These are phyloP conservation scores for Mycena rebaudengoi DNA, from an alignment of 768 basidiomycete species.

Conservation along the genomic window DNA sequence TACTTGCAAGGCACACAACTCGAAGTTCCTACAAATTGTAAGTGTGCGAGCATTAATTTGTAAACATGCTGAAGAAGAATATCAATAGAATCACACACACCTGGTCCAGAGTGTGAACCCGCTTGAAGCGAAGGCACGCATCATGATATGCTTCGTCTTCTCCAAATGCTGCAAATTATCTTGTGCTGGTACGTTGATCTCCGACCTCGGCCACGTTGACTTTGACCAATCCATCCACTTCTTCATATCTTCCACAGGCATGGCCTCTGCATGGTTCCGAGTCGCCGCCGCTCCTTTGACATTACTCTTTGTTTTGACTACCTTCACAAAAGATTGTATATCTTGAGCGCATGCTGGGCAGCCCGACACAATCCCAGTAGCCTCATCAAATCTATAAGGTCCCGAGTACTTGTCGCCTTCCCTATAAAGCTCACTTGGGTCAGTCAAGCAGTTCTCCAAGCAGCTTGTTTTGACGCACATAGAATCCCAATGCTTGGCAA, in stretches of 20 bases:
- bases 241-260: constrained; percentile 38
- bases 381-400: constrained; percentile 31
- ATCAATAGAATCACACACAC: no score
- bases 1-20: constrained; percentile 33
- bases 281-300: constrained; percentile 27
- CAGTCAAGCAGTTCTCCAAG: no score
- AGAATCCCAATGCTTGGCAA: constrained; percentile 37
- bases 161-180: no score
- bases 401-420: constrained; percentile 30
- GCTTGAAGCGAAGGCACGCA: constrained; percentile 34
- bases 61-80: no score
- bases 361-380: constrained; percentile 31
- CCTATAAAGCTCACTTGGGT: background rate
- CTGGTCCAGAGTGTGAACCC: constrained; percentile 21
- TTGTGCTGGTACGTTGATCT: no score
- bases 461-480: constrained; percentile 29
- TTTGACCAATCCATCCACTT: constrained; percentile 36
- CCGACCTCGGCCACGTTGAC: constrained; percentile 4
- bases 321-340: constrained; percentile 32
- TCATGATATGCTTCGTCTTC: constrained; percentile 32
- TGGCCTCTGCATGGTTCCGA: constrained; percentile 40
- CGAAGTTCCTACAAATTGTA: constrained; percentile 47
- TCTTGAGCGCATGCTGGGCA: constrained; percentile 35
- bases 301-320: constrained; percentile 29
- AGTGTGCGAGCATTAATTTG: no score